These are phyloP conservation scores for Beauveria australis DNA, from an alignment of 2,329 filamentous ascomycete species.

Conservation along the genomic window DNA sequence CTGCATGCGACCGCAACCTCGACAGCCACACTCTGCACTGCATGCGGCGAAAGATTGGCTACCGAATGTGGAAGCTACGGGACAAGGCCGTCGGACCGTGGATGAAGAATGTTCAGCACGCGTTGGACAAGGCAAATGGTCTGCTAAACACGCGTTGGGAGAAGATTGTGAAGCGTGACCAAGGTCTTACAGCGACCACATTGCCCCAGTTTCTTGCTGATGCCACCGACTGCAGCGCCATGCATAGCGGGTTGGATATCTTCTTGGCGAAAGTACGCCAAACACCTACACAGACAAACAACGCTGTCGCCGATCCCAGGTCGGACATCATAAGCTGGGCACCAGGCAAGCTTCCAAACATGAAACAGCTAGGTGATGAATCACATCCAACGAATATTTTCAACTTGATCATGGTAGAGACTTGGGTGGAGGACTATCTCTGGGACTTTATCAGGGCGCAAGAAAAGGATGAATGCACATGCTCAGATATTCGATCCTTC, in stretches of 20 bases:
- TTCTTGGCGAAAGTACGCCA: background rate
- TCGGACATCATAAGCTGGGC: background rate
- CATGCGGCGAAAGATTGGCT: conserved; percentile 36
- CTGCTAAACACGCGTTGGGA: background rate
- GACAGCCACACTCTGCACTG: conserved; percentile 24
- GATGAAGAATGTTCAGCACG: conserved; percentile 6
- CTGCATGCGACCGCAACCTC: conserved; percentile 11
- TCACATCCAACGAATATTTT: background rate
- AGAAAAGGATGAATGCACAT: conserved; percentile 17
- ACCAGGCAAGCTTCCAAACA: background rate
- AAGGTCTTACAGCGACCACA: background rate
- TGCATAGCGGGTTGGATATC: background rate
- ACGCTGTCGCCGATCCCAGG: background rate
- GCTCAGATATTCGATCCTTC: conserved; percentile 19
- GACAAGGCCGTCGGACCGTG: background rate
- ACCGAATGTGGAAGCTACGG: conserved; percentile 33
- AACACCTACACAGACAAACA: background rate
- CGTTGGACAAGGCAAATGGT: background rate
- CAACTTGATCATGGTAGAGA: conserved; percentile 34
- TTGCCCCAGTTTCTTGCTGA: background rate
- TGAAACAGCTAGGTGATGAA: background rate
- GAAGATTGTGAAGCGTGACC: background rate
- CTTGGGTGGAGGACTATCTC: conserved; percentile 37
- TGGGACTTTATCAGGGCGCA: conserved; percentile 26
- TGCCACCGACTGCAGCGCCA: too few species aligned